These are phyloP conservation scores for Arthrobotrys sphaeroides DNA, from an alignment of 2,329 filamentous ascomycete species.

Conservation along the genomic window DNA sequence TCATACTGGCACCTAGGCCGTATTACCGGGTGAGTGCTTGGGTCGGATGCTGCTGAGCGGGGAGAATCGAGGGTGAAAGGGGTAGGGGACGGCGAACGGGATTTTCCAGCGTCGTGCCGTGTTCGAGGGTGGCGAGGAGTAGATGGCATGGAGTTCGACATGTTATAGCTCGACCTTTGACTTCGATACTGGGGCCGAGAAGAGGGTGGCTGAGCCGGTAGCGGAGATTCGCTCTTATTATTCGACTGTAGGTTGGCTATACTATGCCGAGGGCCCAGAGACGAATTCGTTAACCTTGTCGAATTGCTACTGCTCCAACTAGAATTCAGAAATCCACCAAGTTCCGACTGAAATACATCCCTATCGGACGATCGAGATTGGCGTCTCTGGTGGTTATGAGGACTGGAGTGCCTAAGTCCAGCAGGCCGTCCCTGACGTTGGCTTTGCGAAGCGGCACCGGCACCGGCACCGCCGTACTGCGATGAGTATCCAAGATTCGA, in stretches of 20 bases:
- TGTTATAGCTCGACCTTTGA: conserved; percentile 63
- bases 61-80: conserved; percentile 79
- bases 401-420: conserved; percentile 47
- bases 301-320: conserved; percentile 40
- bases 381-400: conserved; percentile 49
- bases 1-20: conserved; percentile 85
- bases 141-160: conserved; percentile 91
- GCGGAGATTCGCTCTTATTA: conserved; percentile 24
- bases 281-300: conserved; percentile 32
- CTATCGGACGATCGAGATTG: conserved; percentile 49
- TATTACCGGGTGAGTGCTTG: conserved; percentile 73
- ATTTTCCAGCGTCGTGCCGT: conserved; percentile 74
- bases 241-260: conserved; percentile 49
- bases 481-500: conserved; percentile 40
- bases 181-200: conserved; percentile 60
- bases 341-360: conserved; percentile 43
- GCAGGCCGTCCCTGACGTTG: conserved; percentile 49
- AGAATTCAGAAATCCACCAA: conserved; percentile 25
- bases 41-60: conserved; percentile 88
- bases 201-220: conserved; percentile 24
- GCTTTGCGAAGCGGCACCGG: background rate
- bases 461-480: conserved; percentile 4
- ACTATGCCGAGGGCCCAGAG: conserved; percentile 40
- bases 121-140: conserved; percentile 85
- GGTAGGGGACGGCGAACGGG: conserved; percentile 81